Evolutionary conservation across 495 filamentous ascomycete species (phyloP), one percentile per base, ranked within the genome.

Genomic region (Symbiotaphrina buchneri): DNA sequence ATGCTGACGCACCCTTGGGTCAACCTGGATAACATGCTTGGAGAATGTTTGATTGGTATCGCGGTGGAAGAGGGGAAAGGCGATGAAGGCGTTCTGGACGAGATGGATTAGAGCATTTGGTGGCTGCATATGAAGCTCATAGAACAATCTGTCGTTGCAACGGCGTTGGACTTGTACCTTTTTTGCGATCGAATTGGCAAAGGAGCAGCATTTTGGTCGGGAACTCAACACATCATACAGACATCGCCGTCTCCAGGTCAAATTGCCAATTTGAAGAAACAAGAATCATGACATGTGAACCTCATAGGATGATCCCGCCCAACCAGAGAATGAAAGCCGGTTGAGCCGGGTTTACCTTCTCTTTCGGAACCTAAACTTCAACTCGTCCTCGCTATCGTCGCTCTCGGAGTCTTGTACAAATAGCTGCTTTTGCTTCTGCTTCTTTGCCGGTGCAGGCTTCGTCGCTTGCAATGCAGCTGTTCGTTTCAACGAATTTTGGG

Each of bases 1-100:
- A 69, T 73, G 38, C 82, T 93, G 55, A 65, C 84, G 15, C 87
- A 97, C 58, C 82, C 85, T 11, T 97, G 90, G 87, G 85, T 97
- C 6, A 97, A 91, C 43, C 91, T 80, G 60, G 90, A 95, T 55
- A 77, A 74, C 3, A 93, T 97, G 67, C 51, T 97, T 32, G 66
- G 69, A 16, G 67, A 74, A 42, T 94, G 85, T 49, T 42, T 92
- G 39, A 62, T 97, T 3, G 87, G 87, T 1, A 69, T 93, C 19
- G 53, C 81, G 47, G 81, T 95, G 23, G 59, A 64, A 3, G 90
- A 95, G 59, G 58, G 65, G 33, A n/a, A n/a, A n/a, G n/a, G n/a
- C n/a, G n/a, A n/a, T n/a, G n/a, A n/a, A n/a, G n/a, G n/a, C n/a
- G n/a, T n/a, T n/a, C n/a, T n/a, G 30, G 30, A 31, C 19, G 30